Base-by-base conservation (phyloP, 2,329 filamentous ascomycete genomes). In the Xylaria arbuscula region DNA sequence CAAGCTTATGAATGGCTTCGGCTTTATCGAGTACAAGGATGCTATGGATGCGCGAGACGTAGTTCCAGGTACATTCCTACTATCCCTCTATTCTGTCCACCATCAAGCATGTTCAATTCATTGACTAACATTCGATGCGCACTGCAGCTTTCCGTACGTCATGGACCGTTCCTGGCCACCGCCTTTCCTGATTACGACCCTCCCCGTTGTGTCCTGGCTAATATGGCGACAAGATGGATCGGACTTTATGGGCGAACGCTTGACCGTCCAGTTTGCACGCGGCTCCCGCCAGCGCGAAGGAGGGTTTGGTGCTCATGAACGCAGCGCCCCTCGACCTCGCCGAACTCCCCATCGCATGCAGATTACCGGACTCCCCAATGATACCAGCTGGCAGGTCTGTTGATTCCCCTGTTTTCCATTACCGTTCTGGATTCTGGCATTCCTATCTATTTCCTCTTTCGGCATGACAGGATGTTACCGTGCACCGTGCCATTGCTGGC, bases 351-450 rank as follows among this genome's bases (percentile, higher is more conserved):
- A 94, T 83, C 92, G 96, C 81, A 98, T 99, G 96, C 92, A 95
- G 83, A 97, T 99, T 79, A 92, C 93, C 86, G 95, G 94, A 86
- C 93, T 99, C 83, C 94, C 95, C 81, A 90, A 89, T 85, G 95
- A 98, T 87, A 99, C 96, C 87, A 98, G 94, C 90, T 99, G 96
- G 96, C 96, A 99, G 96, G 96, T 99, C 92, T 96, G 96, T 92
- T 85, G 81, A 80, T 81, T 82, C 85, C 85, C 88, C 85, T 84
- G 83, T 88, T 87, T 80, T 79, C 78, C 77, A 78, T 80, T 82
- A 77, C 78, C 73, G 70, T 65, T 71, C 73, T 68, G 80, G 79
- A 81, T 76, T 78, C 76, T 76, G 79, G 75, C 73, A 75, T 74
- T 68, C 70, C 72, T 64, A 64, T 75, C 57, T 69, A 70, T 74